Percentiles rank a stretch among this genome's conserved stretches.
phyloP scores from a whole-genome alignment of 257 asterid genomes.

The Striga asiatica region DNA sequence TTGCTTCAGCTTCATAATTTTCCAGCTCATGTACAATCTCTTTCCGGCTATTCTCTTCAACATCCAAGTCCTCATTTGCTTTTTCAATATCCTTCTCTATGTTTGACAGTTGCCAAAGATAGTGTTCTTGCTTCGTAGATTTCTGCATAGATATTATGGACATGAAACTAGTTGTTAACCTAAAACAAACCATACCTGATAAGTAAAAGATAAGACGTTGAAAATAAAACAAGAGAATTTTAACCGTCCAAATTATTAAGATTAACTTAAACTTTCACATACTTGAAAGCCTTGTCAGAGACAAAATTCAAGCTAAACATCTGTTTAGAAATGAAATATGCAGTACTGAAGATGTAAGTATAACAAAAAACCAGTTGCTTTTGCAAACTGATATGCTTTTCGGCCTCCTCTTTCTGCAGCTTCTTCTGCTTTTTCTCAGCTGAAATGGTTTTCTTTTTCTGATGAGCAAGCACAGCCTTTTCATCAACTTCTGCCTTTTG shows the following conservation, averaged over 20 bases:
- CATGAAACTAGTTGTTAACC: slow-evolving; percentile 7
- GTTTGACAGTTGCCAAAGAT: slow-evolving; percentile 79
- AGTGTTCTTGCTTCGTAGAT: slow-evolving; percentile 78
- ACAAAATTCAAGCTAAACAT: slow-evolving; percentile 10
- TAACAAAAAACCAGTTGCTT: slow-evolving; percentile 70
- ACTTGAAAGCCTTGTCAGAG: slow-evolving; percentile 1
- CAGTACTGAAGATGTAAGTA: slow-evolving; percentile 5
- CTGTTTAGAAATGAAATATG: background rate
- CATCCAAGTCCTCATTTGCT: slow-evolving; percentile 74
- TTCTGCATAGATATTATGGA: slow-evolving; percentile 41
- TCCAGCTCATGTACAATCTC: slow-evolving; percentile 76
- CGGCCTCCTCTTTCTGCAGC: slow-evolving; percentile 97
- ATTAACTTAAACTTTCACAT: slow-evolving; percentile 1
- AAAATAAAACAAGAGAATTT: background rate
- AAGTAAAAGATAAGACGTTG: background rate
- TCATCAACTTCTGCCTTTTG: slow-evolving; percentile 87
- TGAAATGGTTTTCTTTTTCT: slow-evolving; percentile 72
- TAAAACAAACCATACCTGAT: background rate
- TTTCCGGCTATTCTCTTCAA: slow-evolving; percentile 55
- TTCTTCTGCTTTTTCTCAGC: slow-evolving; percentile 87
- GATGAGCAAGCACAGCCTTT: slow-evolving; percentile 87
- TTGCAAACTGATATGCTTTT: slow-evolving; percentile 83
- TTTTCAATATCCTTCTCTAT: slow-evolving; percentile 66
- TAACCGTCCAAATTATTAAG: slow-evolving; percentile 1
- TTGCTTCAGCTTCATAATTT: slow-evolving; percentile 56